These are phyloP conservation scores for Prunus mongolica DNA, from an alignment of 306 rosid genomes.

Conservation along the genomic window DNA sequence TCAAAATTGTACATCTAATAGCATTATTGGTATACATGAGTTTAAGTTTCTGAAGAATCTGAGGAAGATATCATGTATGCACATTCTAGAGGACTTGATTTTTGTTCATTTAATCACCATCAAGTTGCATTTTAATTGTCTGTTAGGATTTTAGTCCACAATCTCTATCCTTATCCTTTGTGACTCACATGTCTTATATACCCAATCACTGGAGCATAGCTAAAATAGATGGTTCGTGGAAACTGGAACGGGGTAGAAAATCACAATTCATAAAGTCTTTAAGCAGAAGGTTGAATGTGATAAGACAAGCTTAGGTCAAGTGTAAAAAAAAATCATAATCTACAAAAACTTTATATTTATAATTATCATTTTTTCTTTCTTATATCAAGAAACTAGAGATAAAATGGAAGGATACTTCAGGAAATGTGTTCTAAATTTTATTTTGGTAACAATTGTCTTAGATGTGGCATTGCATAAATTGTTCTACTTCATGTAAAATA, in stretches of 20 bases:
- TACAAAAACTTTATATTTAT: background rate
- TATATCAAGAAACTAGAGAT: background rate
- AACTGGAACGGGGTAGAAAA: background rate
- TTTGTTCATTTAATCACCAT: background rate
- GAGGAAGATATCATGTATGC: background rate
- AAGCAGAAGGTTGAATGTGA: background rate
- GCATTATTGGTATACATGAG: background rate
- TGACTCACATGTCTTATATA: background rate
- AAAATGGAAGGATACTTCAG: background rate
- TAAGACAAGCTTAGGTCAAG: background rate
- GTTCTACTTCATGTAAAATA: slow-evolving; percentile 32
- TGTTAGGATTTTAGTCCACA: background rate
- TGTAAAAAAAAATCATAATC: background rate
- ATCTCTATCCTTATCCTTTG: background rate
- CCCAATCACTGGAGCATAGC: background rate
- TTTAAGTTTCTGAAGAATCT: background rate
- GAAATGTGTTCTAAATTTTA: background rate
- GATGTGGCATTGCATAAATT: slow-evolving; percentile 6
- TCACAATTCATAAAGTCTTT: background rate
- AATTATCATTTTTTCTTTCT: background rate
- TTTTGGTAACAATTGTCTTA: background rate
- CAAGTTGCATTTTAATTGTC: background rate
- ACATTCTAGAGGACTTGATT: background rate
- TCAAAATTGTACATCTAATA: background rate
- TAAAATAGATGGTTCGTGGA: background rate